Evolutionary conservation across 140 eudicot genomes (phyloP), one percentile per base, ranked within the genome.

Genomic region (Flaveria floridana): DNA sequence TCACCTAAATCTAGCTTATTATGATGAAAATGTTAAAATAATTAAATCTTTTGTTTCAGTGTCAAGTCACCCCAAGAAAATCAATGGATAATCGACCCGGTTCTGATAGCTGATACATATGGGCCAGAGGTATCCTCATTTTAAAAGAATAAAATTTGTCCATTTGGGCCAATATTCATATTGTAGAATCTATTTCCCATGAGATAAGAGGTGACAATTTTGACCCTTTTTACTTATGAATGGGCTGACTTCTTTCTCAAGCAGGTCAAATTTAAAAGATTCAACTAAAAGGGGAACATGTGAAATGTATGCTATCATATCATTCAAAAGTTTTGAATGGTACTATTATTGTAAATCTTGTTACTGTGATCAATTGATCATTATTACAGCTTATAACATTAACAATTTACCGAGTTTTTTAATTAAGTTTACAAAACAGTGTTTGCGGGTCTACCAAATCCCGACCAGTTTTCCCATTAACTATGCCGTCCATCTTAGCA

Each of bases 11-110:
- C 7, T 74, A 15, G 39, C 61, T 47, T 51, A 47, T 50, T 6
- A 10, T 70, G 65, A 48, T 66, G 61, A 11, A 23, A 46, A 28
- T 71, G 23, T 65, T 73, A 52, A 71, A 34, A 64, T 80, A 68
- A 70, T 80, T 70, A 30, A 63, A 28, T 70, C 28, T 63, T 64
- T 66, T 78, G 75, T 42, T 78, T 52, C 82, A 92, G 98, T 85
- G 98, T 89, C 65, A 87, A 81, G 83, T 81, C 92, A 26, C 92
- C 87, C 1, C 75, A 62, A 81, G 91, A 87, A 87, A 76, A 89
- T 79, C 89, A 73, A 72, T 92, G 98, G 96, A 89, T 92, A 71
- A 70, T 92, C 52, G 96, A 92, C 46, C 98, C 98, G 7, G 89
- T 87, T 65, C 50, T 86, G 63, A 92, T 92, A 74, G 95, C 98